phyloP scores from a whole-genome alignment of 352 stramenopile genomes.

The Phytophthora ohioensis region DNA sequence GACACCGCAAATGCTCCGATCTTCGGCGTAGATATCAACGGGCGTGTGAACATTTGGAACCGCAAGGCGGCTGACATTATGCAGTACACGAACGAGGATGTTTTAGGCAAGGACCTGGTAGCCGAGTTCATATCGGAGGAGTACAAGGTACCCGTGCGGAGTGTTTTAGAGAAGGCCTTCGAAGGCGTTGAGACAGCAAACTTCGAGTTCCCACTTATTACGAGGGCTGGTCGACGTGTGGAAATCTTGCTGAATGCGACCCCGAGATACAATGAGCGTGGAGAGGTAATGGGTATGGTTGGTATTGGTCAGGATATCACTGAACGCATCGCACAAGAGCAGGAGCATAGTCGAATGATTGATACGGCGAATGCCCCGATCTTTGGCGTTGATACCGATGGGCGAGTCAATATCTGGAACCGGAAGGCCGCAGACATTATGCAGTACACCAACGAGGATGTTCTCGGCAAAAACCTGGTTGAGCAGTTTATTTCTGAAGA shows the following conservation, averaged over 20 bases:
- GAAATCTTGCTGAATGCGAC: conserved; percentile 33
- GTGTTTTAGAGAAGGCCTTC: conserved; percentile 21
- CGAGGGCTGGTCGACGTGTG: conserved; percentile 19
- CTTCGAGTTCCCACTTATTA: conserved; percentile 33
- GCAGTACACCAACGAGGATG: conserved; percentile 53
- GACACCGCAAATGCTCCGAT: conserved; percentile 22
- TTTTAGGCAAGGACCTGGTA: conserved; percentile 45
- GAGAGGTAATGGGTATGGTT: conserved; percentile 31
- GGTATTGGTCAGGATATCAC: conserved; percentile 38
- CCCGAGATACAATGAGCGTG: conserved; percentile 22
- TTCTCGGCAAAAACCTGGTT: conserved; percentile 52
- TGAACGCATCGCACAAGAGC: conserved; percentile 28
- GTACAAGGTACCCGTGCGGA: conserved; percentile 18
- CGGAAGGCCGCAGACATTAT: conserved; percentile 58
- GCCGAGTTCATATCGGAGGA: conserved; percentile 23
- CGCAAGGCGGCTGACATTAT: conserved; percentile 48
- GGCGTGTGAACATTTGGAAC: conserved; percentile 28
- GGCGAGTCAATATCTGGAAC: conserved; percentile 66
- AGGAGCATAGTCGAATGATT: conserved; percentile 29
- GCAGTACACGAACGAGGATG: conserved; percentile 53
- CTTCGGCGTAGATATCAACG: conserved; percentile 18
- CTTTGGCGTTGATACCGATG: conserved; percentile 55
- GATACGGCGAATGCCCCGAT: conserved; percentile 61
- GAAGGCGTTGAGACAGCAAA: conserved; percentile 24
- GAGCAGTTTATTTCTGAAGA: conserved; percentile 50